A percentile compares a stretch with the other conserved stretches of the same genome.
Conservation (phyloP, 129 eudicot species). For the Pseudognaphalium luteoalbum region DNA sequence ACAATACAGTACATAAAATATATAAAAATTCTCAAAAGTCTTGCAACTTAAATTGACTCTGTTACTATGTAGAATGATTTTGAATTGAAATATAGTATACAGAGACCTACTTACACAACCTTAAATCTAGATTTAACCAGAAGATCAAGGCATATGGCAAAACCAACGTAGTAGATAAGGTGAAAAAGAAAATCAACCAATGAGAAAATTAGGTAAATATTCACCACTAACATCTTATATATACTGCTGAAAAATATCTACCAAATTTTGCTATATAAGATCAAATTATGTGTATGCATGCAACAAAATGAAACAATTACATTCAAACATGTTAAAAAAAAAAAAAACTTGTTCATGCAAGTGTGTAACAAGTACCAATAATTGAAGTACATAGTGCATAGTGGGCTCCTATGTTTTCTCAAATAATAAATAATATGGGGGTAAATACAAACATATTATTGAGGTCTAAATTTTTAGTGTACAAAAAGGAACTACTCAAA, state of each 20-base stretch:
- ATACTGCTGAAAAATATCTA: neutral
- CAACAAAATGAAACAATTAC: neutral
- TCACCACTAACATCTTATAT: neutral
- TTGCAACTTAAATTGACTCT: neutral
- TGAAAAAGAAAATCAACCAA: no score
- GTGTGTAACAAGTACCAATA: conserved; percentile 3
- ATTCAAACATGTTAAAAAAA: neutral
- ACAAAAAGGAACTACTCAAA: conserved; percentile 32
- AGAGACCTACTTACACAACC: no score
- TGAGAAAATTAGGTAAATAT: no score
- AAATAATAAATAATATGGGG: neutral
- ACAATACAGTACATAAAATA: no score
- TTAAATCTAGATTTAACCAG: no score
- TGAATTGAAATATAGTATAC: neutral
- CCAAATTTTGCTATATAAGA: no score
- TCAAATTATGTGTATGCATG: neutral
- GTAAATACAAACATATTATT: conserved; percentile 26
- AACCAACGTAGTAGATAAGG: no score
- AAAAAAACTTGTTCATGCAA: neutral
- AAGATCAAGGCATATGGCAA: no score
- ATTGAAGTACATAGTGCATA: conserved; percentile 1
- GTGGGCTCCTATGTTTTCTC: conserved; percentile 18
- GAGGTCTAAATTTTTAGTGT: conserved; percentile 29
- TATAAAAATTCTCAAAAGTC: neutral
- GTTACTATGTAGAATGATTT: neutral